A percentile compares a stretch with the other conserved stretches of the same genome.
These are phyloP conservation scores for Linnemannia hyalina DNA, from an alignment of 192 early-diverging fungal species.

Conservation along the genomic window DNA sequence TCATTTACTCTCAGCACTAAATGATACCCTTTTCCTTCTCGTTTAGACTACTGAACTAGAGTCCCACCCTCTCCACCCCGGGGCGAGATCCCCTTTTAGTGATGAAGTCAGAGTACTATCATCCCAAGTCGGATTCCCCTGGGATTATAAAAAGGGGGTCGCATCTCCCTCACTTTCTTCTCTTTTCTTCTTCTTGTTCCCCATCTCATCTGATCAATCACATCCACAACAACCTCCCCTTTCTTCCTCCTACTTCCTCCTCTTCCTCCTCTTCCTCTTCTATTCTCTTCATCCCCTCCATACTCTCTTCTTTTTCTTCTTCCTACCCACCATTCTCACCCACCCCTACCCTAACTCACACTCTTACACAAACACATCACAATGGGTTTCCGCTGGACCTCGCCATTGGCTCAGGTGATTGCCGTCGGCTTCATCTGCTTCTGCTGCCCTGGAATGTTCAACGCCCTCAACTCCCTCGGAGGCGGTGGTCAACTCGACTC, in stretches of 20 bases:
- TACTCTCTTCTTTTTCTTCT: not conserved
- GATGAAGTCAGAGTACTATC: not conserved
- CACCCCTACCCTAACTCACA: not conserved
- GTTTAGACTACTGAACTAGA: too few species aligned
- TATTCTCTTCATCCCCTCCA: not conserved
- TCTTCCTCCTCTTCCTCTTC: not conserved
- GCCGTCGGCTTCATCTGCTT: slow-evolving; percentile 79
- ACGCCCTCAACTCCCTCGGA: slow-evolving; percentile 70
- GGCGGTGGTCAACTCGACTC: slow-evolving; percentile 72
- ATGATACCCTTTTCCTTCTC: too few species aligned
- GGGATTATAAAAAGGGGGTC: not conserved
- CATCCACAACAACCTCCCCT: not conserved
- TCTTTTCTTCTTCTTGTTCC: not conserved
- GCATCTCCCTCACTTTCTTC: not conserved
- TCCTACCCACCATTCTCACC: not conserved
- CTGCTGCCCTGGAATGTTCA: slow-evolving; percentile 83
- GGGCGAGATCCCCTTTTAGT: not conserved
- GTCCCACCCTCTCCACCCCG: not conserved
- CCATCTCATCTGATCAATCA: slow-evolving; percentile 1
- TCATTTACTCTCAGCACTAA: not conserved
- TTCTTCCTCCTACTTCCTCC: not conserved
- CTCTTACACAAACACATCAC: not conserved
- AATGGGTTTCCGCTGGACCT: slow-evolving; percentile 56
- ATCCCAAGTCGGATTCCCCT: not conserved
- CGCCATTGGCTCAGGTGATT: slow-evolving; percentile 74